Base-by-base conservation (phyloP, 768 basidiomycete species). In the Tulasnella sp. region DNA sequence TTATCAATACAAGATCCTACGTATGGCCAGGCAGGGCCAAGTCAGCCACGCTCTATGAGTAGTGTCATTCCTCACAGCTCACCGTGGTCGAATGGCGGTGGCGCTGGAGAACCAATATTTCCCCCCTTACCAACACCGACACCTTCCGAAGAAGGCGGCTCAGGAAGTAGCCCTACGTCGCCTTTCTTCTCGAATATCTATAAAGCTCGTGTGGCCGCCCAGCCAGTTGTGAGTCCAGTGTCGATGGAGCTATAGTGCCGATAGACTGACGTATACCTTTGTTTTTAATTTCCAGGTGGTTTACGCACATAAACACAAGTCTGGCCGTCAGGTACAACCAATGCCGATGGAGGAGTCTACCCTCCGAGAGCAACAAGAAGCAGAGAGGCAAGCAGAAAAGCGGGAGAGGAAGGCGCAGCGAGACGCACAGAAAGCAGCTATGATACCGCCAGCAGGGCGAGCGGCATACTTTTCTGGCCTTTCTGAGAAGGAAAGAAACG, bases 211-310 rank as follows among this genome's bases (percentile, higher is more conserved):
- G 41, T 59, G 10, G 27, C 34, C 11, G 45, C 57, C 19, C 57
- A 59, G 49, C 57, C 57, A 41, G 19, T 59, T 44, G 57, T 59
- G 24, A 59, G 57, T 45, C 52, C 31, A 24, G 31, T 51, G 30
- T n/a, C 19, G 17, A 49, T 21, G 30, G 17, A 51, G 34, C 49
- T 21, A 25, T 19, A 49, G 31, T 27, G 34, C 31, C 27, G 49
- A 22, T 30, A 29, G 30, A 48, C 25, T 42, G 29, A 48, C 54
- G 30, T 59, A 31, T 30, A 30, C 15, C 44, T 21, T 22, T 11
- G 7, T 29, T 9, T 3, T 34, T 46, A 31, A 31, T 29, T 27
- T 43, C 25, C 44, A 59, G 57, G 48, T 59, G n/a, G 34, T 29
- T 12, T 30, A 44, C 46, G n/a, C 45, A 24, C 25, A 44, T 11